Evolutionary conservation across 2,329 filamentous ascomycete genomes (phyloP).

Genomic region (Colletotrichum simmondsii): DNA sequence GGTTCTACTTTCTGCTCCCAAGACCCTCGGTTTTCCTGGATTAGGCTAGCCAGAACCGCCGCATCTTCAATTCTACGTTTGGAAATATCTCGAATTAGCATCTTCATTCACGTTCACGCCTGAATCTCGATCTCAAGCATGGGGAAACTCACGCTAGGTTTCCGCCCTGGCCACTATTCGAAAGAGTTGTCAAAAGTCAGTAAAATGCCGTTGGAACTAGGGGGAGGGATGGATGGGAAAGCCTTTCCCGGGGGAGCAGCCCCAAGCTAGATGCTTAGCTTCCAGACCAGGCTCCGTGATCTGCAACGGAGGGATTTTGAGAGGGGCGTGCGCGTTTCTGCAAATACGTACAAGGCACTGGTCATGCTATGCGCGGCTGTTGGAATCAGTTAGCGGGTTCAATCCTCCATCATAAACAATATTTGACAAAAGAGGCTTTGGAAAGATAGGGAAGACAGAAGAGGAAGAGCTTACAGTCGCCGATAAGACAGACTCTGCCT

Average conservation of each 20-base stretch:
- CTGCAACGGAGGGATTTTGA: slow-evolving; percentile 3
- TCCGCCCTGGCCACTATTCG: background rate
- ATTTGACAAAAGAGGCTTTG: background rate
- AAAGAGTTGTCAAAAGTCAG: background rate
- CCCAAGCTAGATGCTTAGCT: background rate
- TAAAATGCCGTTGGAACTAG: background rate
- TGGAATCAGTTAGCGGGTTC: background rate
- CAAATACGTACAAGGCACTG: slow-evolving; percentile 21
- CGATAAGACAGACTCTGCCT: slow-evolving; percentile 36
- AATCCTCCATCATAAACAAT: too few species aligned
- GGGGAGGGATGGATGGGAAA: background rate
- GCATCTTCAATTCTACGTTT: background rate
- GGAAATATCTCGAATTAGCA: background rate
- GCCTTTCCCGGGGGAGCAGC: background rate
- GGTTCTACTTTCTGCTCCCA: background rate
- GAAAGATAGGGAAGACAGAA: background rate
- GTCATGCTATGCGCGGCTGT: slow-evolving; percentile 38
- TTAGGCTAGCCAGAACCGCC: background rate
- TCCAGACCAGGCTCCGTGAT: background rate
- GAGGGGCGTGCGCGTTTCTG: background rate
- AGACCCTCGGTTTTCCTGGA: background rate
- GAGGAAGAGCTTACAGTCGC: slow-evolving; percentile 32
- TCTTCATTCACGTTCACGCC: background rate
- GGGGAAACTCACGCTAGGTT: background rate
- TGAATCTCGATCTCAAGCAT: background rate